phyloP scores from a whole-genome alignment of 805 yeast species.

The Saccharomyces cerevisiae region DNA sequence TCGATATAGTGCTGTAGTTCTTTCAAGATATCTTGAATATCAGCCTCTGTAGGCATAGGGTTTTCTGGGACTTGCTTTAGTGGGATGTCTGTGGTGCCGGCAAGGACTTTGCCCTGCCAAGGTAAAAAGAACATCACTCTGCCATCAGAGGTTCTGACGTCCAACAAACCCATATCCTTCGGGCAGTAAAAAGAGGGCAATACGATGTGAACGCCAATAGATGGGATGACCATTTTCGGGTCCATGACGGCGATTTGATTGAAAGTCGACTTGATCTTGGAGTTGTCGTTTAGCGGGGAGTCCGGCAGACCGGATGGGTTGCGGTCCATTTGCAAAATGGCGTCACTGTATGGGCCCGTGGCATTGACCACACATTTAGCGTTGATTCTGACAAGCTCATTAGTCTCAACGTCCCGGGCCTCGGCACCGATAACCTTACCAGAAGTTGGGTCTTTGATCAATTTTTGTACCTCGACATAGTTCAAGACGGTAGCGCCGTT shows the following conservation, averaged over 20 bases:
- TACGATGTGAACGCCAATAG: constrained; percentile 88
- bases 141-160: constrained; percentile 89
- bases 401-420: constrained; percentile 65
- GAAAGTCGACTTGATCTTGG: constrained; percentile 13
- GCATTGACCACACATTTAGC: constrained; percentile 82
- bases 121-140: constrained; percentile 95
- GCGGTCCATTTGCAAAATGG: constrained; percentile 77
- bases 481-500: constrained; percentile 85
- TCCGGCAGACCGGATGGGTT: constrained; percentile 42
- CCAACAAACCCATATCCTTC: constrained; percentile 75
- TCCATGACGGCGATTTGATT: constrained; percentile 26
- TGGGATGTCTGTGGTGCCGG: constrained; percentile 95
- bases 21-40: constrained; percentile 75
- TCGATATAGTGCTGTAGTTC: constrained; percentile 86
- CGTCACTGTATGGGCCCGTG: constrained; percentile 89
- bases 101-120: constrained; percentile 94
- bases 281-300: constrained; percentile 1
- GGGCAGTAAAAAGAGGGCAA: constrained; percentile 92
- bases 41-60: constrained; percentile 83
- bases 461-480: constrained; percentile 72
- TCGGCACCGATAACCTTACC: constrained; percentile 64
- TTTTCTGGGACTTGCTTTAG: constrained; percentile 57
- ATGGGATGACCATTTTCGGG: constrained; percentile 85
- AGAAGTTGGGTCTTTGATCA: constrained; percentile 54
- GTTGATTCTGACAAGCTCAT: constrained; percentile 48